Base-by-base conservation (phyloP, 768 basidiomycete genomes). In the Leccinum truebloodii region DNA sequence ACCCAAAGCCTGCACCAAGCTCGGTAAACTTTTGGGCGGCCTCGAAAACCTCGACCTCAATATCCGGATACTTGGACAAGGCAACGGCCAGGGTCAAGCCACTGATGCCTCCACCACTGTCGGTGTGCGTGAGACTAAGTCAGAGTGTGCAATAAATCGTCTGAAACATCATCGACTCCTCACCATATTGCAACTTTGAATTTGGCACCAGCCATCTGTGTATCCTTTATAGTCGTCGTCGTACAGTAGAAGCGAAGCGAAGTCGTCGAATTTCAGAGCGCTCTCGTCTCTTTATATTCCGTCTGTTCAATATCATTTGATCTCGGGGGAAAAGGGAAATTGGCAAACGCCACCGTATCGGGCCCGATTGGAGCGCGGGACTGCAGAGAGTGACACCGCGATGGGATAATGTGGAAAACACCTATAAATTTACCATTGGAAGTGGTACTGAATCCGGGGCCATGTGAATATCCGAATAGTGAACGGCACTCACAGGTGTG, bases 1-100 rank as follows among this genome's bases (percentile, higher is more conserved):
- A 66, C 4, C 82, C 83, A 56, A 87, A 78, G n/a, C 86, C 86
- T 18, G 85, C 85, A n/a, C 86, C 86, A 26, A 86, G 46, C 70
- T 86, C 86, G 26, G 78, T 71, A 48, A 86, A 78, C 55, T 79
- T 71, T 44, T 69, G 65, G 30, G 84, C 80, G 13, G 76, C 78
- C 73, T 88, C 86, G 59, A 80, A 87, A 26, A 87, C 71, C 55
- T 82, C 79, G 41, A 86, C 77, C 34, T 85, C 80, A 28, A 87
- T 83, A 60, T 85, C 80, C 2, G 79, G 78, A 66, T 80, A 83
- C 51, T 67, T 67, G 14, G 70, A 67, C 34, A 80, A 59, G 1
- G 75, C 72, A 0, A 72, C 68, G 4, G 77, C 78, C n/a, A 77
- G 67, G 26, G 73, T 75, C 53, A 80, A 61, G 41, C 79, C 78